Evolutionary conservation across 306 rosid genomes (phyloP).

Genomic region (Malus asiatica): DNA sequence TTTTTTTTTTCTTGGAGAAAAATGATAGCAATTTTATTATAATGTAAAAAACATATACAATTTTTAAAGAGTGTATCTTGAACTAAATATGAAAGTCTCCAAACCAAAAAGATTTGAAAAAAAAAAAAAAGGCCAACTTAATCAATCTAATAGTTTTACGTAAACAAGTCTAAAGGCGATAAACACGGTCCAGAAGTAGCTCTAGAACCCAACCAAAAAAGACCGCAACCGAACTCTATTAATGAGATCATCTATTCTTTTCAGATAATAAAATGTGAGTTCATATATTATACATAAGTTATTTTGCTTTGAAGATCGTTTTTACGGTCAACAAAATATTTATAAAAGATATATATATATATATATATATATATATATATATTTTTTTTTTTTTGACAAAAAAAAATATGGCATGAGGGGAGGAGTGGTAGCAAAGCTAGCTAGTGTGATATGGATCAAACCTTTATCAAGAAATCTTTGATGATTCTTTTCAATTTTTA

Average conservation of each 20-base stretch:
- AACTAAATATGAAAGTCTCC: background rate
- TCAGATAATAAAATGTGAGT: background rate
- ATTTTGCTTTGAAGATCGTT: background rate
- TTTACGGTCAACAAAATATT: background rate
- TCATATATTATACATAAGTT: background rate
- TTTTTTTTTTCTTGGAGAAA: background rate
- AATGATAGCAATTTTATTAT: too few species aligned
- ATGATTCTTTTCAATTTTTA: slow-evolving; percentile 24
- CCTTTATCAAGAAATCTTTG: slow-evolving; percentile 31
- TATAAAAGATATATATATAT: background rate
- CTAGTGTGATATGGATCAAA: background rate
- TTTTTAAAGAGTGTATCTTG: background rate
- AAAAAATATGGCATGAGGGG: background rate
- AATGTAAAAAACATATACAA: too few species aligned
- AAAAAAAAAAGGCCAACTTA: too few species aligned
- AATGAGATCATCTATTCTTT: background rate
- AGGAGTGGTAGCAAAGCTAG: background rate
- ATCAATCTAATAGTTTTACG: too few species aligned
- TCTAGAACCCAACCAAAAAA: background rate
- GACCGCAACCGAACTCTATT: background rate
- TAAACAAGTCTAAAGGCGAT: background rate
- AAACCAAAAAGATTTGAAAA: background rate
- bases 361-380: too few species aligned
- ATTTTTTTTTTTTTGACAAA: too few species aligned
- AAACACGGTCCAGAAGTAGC: background rate